Evolutionary conservation across 257 asterid species (phyloP), one percentile per base, ranked within the genome.

Genomic region (Henckelia pumila): DNA sequence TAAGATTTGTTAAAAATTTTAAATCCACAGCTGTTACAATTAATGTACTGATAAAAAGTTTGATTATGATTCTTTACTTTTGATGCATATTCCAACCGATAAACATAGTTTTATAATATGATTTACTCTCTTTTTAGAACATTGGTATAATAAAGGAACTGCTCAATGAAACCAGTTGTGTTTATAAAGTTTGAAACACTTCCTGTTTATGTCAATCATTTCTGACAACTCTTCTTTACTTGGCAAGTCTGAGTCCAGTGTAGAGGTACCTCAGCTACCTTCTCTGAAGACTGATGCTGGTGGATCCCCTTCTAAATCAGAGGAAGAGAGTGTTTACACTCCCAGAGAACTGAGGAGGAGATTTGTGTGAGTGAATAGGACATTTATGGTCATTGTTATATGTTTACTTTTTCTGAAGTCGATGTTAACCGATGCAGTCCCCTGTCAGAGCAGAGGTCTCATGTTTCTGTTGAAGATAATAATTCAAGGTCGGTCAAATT

Each of bases 341-440:
- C 77, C 85, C 61, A 78, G 71, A 77, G 97, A 97, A 71, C 79
- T 91, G 78, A 84, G 99, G 80, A 84, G 91, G 83, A 88, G 99
- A 82, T 7, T 69, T 73, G 81, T 75, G 99, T 94, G 80, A 52
- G 80, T 63, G 32, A 68, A 59, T 30, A 4, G 50, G 68, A 61
- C 26, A 40, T 5, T 71, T 67, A 50, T 32, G 8, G 53, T 66
- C 21, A 0, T 52, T 68, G 26, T 62, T 30, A 30, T 16, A 13
- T 56, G 53, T 5, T 47, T 14, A 47, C 13, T 40, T 5, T 47
- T 47, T 47, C 55, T 47, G 55, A 59, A 61, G 63, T 60, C 78
- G 70, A 50, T 68, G 49, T 63, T 73, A 53, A 63, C 63, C 73
- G 55, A 70, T 74, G 28, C 75, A 94, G 99, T 68, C 72, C 77